These are phyloP conservation scores for Pseudocercospora macadamiae DNA, from an alignment of 2,329 filamentous ascomycete species.

Conservation along the genomic window DNA sequence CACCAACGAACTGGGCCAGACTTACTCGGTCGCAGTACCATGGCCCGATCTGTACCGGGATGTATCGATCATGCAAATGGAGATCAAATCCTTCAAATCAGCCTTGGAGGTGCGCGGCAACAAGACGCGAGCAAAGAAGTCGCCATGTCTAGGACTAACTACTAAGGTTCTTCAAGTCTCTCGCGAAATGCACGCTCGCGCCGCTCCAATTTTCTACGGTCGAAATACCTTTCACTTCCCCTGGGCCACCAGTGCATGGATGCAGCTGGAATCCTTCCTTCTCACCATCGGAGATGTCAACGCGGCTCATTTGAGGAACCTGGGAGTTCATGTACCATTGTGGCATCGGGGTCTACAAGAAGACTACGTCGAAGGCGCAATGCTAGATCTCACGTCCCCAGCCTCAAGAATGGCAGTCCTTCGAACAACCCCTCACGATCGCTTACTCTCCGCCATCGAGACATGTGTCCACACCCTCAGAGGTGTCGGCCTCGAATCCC, in stretches of 20 bases:
- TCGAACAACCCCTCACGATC: conserved; percentile 21
- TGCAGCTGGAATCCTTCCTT: conserved; percentile 28
- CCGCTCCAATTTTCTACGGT: conserved; percentile 22
- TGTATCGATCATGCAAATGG: conserved; percentile 22
- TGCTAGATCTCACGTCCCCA: conserved; percentile 27
- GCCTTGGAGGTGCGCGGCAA: conserved; percentile 24
- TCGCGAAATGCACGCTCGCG: conserved; percentile 17
- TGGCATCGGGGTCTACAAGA: conserved; percentile 23
- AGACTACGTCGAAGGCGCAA: conserved; percentile 27
- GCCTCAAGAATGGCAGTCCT: conserved; percentile 23
- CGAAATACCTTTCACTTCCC: conserved; percentile 28
- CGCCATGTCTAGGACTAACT: conserved; percentile 21
- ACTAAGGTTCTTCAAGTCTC: conserved; percentile 17
- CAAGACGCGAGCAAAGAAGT: conserved; percentile 20
- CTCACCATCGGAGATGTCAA: conserved; percentile 24
- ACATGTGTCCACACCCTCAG: conserved; percentile 19
- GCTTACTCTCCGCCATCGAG: conserved; percentile 23
- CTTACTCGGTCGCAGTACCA: conserved; percentile 15
- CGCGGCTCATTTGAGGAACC: conserved; percentile 13
- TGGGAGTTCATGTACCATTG: conserved; percentile 22
- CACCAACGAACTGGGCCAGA: not conserved
- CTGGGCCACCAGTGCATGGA: conserved; percentile 22
- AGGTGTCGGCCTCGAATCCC: conserved; percentile 9
- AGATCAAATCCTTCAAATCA: conserved; percentile 20
- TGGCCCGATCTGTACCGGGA: conserved; percentile 16